Evolutionary conservation across 202 grass and related monocot species (phyloP).

Genomic region (Hordeum pubiflorum): DNA sequence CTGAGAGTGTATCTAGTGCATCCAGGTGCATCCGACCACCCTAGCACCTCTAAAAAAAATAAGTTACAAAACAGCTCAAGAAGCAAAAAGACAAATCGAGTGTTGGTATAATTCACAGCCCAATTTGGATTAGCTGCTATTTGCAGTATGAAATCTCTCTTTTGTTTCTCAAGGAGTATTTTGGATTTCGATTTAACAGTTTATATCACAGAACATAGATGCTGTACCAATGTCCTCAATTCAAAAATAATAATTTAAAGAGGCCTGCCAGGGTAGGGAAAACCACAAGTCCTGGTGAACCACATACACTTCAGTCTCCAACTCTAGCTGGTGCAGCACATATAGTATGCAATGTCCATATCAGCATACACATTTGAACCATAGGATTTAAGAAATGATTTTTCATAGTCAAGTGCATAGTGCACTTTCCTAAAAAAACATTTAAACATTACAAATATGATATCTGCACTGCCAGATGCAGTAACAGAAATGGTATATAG

Average conservation of each 20-base stretch:
- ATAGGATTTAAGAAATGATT: not conserved
- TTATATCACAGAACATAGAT: not conserved
- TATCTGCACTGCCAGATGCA: not conserved
- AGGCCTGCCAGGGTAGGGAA: not conserved
- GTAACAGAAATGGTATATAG: not conserved
- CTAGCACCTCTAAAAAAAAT: not conserved
- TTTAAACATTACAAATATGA: not conserved
- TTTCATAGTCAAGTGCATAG: constrained; percentile 3
- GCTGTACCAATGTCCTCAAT: not conserved
- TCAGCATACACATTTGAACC: not conserved
- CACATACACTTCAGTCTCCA: not conserved
- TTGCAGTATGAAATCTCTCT: not conserved
- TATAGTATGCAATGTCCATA: not conserved
- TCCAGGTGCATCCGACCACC: not conserved
- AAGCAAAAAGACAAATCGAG: not conserved
- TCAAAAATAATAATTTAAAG: not conserved
- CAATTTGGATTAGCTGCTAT: not conserved
- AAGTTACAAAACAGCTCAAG: not conserved
- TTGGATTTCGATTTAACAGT: not conserved
- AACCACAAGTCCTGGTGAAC: not conserved
- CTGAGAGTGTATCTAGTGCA: not conserved
- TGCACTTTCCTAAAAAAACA: not conserved
- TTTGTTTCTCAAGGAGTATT: not conserved
- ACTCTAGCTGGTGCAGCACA: not conserved
- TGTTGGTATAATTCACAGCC: not conserved